Evolutionary conservation across 1,284 basidiomycete genomes (phyloP).

Genomic region (Inonotus hispidus): DNA sequence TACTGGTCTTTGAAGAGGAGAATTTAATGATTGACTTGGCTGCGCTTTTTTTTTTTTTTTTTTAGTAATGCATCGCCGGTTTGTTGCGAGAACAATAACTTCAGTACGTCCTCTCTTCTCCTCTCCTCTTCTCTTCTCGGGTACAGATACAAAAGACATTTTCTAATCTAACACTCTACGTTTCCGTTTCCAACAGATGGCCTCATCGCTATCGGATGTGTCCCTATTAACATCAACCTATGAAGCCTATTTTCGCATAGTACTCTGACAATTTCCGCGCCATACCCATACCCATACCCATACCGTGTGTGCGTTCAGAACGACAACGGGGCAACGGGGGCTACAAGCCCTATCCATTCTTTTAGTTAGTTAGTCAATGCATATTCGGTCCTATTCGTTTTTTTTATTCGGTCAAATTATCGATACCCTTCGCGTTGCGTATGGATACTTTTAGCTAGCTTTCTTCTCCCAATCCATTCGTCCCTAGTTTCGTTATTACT

Average conservation of each 20-base stretch:
- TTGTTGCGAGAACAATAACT: constrained; percentile 29
- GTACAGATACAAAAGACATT: too few species aligned
- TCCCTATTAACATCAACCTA: constrained; percentile 34
- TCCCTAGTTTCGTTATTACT: background rate
- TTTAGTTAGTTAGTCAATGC: background rate
- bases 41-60: background rate
- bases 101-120: constrained; percentile 17
- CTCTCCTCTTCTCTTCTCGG: background rate
- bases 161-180: constrained; percentile 5
- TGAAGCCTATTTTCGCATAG: constrained; percentile 18
- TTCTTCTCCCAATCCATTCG: background rate
- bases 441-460: background rate
- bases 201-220: constrained; percentile 35
- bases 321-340: background rate
- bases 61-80: constrained; percentile 23
- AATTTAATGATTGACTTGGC: background rate
- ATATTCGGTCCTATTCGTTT: background rate
- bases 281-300: too few species aligned
- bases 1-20: too few species aligned
- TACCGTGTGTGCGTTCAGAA: too few species aligned
- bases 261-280: too few species aligned
- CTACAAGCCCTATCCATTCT: background rate
- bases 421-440: background rate
- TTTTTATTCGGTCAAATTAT: background rate
- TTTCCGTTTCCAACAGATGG: constrained; percentile 25